Evolutionary conservation across 305 asterid genomes (phyloP).

Genomic region (Plantago coronopus): DNA sequence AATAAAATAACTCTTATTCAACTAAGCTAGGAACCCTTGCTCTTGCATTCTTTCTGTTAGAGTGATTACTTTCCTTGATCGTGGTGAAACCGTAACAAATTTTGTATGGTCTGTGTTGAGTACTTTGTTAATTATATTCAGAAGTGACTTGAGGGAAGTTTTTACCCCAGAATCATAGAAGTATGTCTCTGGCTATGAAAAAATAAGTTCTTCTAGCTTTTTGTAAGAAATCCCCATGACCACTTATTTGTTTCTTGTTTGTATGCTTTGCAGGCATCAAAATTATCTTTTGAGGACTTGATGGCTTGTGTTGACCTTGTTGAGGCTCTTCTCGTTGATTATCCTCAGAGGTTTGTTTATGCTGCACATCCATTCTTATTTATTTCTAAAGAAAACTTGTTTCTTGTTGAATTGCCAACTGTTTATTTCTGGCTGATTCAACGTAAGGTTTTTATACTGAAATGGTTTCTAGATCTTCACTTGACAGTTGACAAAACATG

Average conservation of each 20-base stretch:
- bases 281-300: conserved; percentile 75
- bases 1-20: conserved; percentile 18
- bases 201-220: too few species aligned
- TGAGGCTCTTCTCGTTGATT: conserved; percentile 81
- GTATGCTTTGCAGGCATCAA: conserved; percentile 73
- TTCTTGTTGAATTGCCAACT: neutral
- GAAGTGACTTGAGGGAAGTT: conserved; percentile 12
- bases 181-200: conserved; percentile 12
- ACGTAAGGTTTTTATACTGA: neutral
- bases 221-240: too few species aligned
- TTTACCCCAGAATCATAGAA: neutral
- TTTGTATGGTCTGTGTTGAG: conserved; percentile 5
- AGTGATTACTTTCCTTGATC: conserved; percentile 7
- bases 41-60: neutral
- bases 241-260: too few species aligned
- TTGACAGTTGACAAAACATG: too few species aligned
- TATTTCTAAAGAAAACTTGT: neutral
- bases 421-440: neutral
- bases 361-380: conserved; percentile 2
- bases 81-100: conserved; percentile 1
- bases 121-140: conserved; percentile 11
- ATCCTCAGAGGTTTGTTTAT: conserved; percentile 62
- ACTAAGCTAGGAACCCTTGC: conserved; percentile 3
- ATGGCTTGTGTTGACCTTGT: conserved; percentile 74
- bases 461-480: neutral